A percentile compares a stretch with the other conserved stretches of the same genome.
These are phyloP conservation scores for Euphorbia lathyris DNA, from an alignment of 345 rosid genomes.

Conservation along the genomic window DNA sequence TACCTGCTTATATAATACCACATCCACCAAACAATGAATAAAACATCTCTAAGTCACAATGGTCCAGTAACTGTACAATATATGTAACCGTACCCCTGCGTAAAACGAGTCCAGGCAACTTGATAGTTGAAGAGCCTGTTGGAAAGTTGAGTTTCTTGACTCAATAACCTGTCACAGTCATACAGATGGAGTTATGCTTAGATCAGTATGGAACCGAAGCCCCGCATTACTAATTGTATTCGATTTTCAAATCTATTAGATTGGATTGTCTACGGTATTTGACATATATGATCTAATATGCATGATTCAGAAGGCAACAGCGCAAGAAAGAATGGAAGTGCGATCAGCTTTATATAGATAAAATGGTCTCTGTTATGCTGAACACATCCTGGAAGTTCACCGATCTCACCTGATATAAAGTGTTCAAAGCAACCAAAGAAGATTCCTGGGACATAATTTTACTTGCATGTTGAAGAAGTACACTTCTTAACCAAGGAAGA, in stretches of 20 bases:
- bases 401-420: constrained; percentile 73
- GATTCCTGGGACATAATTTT: constrained; percentile 86
- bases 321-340: no score
- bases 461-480: constrained; percentile 81
- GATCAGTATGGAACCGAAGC: neutral
- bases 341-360: neutral
- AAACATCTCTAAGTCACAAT: neutral
- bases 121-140: constrained; percentile 68
- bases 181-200: neutral
- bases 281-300: neutral
- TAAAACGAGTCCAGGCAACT: constrained; percentile 54
- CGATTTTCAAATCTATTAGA: no score
- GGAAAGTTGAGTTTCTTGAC: constrained; percentile 68
- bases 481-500: constrained; percentile 83
- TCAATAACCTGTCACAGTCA: constrained; percentile 66
- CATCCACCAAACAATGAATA: neutral
- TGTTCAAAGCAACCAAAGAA: constrained; percentile 60
- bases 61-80: neutral
- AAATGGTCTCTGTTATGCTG: neutral
- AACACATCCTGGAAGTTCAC: neutral
- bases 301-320: neutral
- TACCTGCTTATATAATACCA: constrained; percentile 30
- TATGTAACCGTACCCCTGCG: constrained; percentile 38
- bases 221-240: no score
- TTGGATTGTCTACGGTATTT: neutral